These are phyloP conservation scores for Claviceps lovelessii DNA, from an alignment of 2,329 filamentous ascomycete species.

Conservation along the genomic window DNA sequence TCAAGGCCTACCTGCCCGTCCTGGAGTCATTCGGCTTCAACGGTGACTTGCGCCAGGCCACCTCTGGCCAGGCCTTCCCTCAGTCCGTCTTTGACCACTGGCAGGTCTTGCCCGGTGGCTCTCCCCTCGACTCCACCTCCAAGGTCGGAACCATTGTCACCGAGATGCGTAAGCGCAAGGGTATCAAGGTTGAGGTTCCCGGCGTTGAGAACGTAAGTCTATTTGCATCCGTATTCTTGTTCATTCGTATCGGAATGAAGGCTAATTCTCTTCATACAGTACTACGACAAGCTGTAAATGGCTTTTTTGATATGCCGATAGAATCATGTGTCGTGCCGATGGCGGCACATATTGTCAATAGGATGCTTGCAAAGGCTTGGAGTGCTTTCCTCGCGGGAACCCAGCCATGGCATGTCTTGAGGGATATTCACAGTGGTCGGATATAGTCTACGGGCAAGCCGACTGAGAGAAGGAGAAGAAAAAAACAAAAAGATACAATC, in stretches of 20 bases:
- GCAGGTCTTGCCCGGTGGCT: conserved; percentile 90
- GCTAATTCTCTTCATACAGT: conserved; percentile 36
- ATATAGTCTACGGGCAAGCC: conserved; percentile 17
- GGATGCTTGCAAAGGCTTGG: conserved; percentile 21
- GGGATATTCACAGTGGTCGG: conserved; percentile 8
- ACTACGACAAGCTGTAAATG: conserved; percentile 97
- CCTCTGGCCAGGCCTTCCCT: conserved; percentile 96
- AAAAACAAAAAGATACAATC: background rate
- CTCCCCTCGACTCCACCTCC: conserved; percentile 66
- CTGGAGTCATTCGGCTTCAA: conserved; percentile 99
- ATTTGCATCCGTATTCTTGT: background rate
- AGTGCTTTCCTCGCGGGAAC: conserved; percentile 14
- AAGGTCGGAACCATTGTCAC: conserved; percentile 73
- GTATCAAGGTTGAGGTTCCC: conserved; percentile 92
- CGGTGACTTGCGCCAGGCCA: conserved; percentile 84
- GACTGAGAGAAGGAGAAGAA: background rate
- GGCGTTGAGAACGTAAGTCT: conserved; percentile 85
- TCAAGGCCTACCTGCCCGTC: conserved; percentile 95
- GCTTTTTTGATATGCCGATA: conserved; percentile 29
- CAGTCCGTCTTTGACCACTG: conserved; percentile 98
- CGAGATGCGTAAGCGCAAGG: conserved; percentile 97
- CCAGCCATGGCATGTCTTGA: conserved; percentile 7
- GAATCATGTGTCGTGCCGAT: conserved; percentile 30
- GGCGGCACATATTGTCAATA: conserved; percentile 28
- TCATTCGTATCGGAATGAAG: background rate